Evolutionary conservation across 2,329 filamentous ascomycete genomes (phyloP), one percentile per base, ranked within the genome.

Genomic region (Catunica adiposa): DNA sequence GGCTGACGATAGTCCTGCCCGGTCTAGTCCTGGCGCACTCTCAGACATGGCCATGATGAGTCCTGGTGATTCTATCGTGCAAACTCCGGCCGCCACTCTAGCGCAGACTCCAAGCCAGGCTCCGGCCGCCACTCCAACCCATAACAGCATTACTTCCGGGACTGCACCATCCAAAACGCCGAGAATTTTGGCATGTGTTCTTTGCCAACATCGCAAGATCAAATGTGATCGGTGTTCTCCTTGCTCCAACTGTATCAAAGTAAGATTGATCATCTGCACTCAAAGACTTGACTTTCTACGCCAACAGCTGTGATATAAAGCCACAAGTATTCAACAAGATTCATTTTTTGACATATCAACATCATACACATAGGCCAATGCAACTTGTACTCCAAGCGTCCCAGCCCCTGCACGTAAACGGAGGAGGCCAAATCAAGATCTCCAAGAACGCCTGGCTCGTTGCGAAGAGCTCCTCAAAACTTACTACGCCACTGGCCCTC

Each of bases 191-290:
- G 74, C 74, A 20, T 78, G 77, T 61, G 74, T 77, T 20, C 68
- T 79, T 38, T 80, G 77, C 62, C 77, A 80, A 63, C 74, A 77
- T 62, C 73, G 78, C 62, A 80, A 81, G 67, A 80, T 80, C 66
- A 79, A 78, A 64, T 81, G 78, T 65, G 77, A 80, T 62, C 72
- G 77, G 59, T 73, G 72, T 44, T 77, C 73, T 42, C 78, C 77
- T 3, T 80, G 77, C 62, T 73, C 76, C 57, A 80, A 80, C 61
- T 80, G 77, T 61, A 66, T 75, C 63, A 80, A 80, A 72, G 77
- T 80, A 51, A 62, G 65, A 47, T 52, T 23, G 17, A 8, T 48
- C 11, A n/a, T 15, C 9, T 6, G 17, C 17, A 15, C n/a, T 23
- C 34, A 53, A 22, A 34, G 15, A 42, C 1, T 53, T 22, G 15